Conservation (phyloP, 305 asterid genomes). For the Fraxinus xanthoxyloides region DNA sequence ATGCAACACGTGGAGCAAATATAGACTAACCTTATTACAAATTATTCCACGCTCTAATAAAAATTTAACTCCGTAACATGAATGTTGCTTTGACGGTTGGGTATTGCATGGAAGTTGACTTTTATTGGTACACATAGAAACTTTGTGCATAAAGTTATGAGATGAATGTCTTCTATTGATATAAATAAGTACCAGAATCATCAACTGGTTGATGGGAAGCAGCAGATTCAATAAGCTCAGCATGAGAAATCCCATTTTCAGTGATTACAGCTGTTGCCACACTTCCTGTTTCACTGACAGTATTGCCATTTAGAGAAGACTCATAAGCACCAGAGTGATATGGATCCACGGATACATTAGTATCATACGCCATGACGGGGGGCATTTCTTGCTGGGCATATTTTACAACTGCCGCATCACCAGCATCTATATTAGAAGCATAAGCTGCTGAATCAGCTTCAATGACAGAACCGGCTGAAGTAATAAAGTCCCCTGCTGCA, state of each 20-base stretch:
- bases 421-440: conserved; percentile 28
- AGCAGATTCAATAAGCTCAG: conserved; percentile 52
- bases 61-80: neutral
- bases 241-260: conserved; percentile 62
- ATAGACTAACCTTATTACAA: neutral
- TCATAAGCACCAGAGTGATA: conserved; percentile 45
- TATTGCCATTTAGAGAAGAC: conserved; percentile 47
- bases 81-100: neutral
- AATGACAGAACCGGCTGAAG: conserved; percentile 27
- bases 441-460: conserved; percentile 27
- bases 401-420: conserved; percentile 18
- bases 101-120: neutral
- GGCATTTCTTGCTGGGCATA: conserved; percentile 43
- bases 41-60: neutral
- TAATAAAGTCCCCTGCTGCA: conserved; percentile 30
- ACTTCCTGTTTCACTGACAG: conserved; percentile 38
- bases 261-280: conserved; percentile 33
- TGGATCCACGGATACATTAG: conserved; percentile 38
- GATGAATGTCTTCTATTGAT: neutral
- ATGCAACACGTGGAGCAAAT: neutral
- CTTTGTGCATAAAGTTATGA: neutral
- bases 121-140: neutral
- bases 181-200: conserved; percentile 58
- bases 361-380: conserved; percentile 29
- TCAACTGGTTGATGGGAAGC: conserved; percentile 59